Conservation (phyloP, 495 filamentous ascomycete genomes). For the Aspergillus egyptiacus region DNA sequence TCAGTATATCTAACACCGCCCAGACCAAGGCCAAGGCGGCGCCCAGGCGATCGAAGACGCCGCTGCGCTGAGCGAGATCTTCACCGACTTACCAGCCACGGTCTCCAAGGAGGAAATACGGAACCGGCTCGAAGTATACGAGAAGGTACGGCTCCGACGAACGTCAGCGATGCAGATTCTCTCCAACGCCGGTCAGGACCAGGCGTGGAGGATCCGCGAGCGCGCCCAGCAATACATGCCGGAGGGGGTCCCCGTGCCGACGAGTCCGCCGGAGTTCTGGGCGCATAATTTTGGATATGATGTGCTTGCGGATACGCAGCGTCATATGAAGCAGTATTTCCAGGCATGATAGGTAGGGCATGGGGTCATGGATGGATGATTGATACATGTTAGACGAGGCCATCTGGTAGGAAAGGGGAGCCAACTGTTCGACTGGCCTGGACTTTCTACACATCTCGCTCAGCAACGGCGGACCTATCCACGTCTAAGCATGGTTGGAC, state of each 20-base stretch:
- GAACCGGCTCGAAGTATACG: constrained; percentile 28
- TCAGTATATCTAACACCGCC: background rate
- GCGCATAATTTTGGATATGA: constrained; percentile 9
- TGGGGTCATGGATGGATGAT: no score
- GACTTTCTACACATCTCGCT: no score
- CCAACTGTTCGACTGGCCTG: no score
- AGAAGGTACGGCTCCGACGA: constrained; percentile 29
- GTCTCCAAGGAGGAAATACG: constrained; percentile 14
- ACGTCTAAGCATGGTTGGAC: no score
- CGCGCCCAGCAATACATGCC: constrained; percentile 4
- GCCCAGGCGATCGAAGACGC: constrained; percentile 39
- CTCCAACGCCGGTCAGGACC: constrained; percentile 14
- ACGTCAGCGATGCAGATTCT: constrained; percentile 33
- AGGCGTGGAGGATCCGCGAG: background rate
- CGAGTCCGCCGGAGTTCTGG: background rate
- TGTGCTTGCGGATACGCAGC: background rate
- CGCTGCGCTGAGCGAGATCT: constrained; percentile 30
- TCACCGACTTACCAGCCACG: constrained; percentile 2
- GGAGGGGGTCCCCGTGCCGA: background rate
- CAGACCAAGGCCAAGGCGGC: constrained; percentile 29
- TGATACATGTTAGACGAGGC: no score
- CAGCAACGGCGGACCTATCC: no score
- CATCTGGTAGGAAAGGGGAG: no score
- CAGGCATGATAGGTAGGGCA: no score
- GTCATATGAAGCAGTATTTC: background rate